Conservation (phyloP, 2,329 filamentous ascomycete species). For the Aspergillus texensis region DNA sequence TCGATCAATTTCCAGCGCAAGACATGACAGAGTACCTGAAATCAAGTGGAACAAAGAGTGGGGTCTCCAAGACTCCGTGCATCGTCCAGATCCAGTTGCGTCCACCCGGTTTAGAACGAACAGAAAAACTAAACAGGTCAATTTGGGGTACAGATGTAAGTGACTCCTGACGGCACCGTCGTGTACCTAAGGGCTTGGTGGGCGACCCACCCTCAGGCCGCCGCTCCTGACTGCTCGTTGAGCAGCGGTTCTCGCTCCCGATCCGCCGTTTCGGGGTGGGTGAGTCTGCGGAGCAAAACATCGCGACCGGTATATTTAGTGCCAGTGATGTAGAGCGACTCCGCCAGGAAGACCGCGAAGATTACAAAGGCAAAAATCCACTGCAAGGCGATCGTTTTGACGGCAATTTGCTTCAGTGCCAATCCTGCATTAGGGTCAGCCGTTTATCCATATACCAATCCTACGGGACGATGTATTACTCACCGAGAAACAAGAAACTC, state of each 20-base stretch:
- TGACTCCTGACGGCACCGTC: background rate
- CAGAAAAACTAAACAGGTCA: background rate
- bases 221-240: slow-evolving; percentile 35
- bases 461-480: slow-evolving; percentile 28
- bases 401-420: slow-evolving; percentile 74
- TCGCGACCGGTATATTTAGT: slow-evolving; percentile 40
- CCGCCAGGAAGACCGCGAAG: slow-evolving; percentile 72
- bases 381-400: slow-evolving; percentile 75
- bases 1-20: background rate
- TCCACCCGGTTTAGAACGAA: background rate
- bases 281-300: slow-evolving; percentile 37
- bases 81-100: background rate
- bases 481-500: slow-evolving; percentile 71
- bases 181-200: background rate
- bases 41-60: background rate
- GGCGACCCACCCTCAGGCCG: background rate
- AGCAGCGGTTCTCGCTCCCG: slow-evolving; percentile 58
- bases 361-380: slow-evolving; percentile 92
- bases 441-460: background rate
- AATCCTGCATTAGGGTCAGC: slow-evolving; percentile 51
- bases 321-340: slow-evolving; percentile 56
- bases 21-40: too few relatives aligned
- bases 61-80: background rate
- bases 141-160: background rate
- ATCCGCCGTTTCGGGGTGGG: slow-evolving; percentile 47